Evolutionary conservation across 2,329 filamentous ascomycete species (phyloP).

Genomic region (Penicillium occitanis): DNA sequence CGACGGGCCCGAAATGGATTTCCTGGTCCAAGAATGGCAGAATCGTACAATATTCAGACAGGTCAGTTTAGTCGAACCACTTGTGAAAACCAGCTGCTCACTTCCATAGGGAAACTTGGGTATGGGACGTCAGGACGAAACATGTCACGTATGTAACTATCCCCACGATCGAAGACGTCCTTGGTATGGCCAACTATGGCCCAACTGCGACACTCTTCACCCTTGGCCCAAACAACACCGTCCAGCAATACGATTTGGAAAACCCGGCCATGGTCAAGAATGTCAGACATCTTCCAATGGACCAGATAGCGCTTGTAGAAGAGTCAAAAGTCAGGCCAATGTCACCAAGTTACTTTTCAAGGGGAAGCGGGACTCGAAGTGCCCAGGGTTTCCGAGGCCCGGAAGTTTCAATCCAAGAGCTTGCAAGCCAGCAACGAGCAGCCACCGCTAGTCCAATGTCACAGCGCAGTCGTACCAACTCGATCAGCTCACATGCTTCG

Average conservation of each 20-base stretch:
- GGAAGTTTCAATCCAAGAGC: slow-evolving; percentile 66
- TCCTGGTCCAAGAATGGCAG: slow-evolving; percentile 97
- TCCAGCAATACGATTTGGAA: slow-evolving; percentile 94
- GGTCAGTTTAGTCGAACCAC: slow-evolving; percentile 58
- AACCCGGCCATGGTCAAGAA: slow-evolving; percentile 80
- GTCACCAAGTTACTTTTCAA: slow-evolving; percentile 25
- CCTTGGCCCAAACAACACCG: slow-evolving; percentile 78
- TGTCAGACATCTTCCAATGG: slow-evolving; percentile 78
- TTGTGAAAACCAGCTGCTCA: background rate
- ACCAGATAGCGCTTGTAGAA: slow-evolving; percentile 77
- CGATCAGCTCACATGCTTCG: slow-evolving; percentile 59
- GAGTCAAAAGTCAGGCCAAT: slow-evolving; percentile 46
- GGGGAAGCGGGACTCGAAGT: slow-evolving; percentile 32
- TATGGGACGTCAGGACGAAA: slow-evolving; percentile 98
- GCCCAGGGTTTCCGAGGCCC: slow-evolving; percentile 25
- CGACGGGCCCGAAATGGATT: slow-evolving; percentile 86
- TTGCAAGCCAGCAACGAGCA: slow-evolving; percentile 60
- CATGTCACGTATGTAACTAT: slow-evolving; percentile 88
- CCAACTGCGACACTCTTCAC: slow-evolving; percentile 91
- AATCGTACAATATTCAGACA: slow-evolving; percentile 87
- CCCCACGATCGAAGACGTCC: slow-evolving; percentile 77
- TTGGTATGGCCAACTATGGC: slow-evolving; percentile 82
- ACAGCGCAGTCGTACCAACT: slow-evolving; percentile 59
- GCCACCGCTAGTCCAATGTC: slow-evolving; percentile 69
- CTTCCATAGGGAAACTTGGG: slow-evolving; percentile 70